Base-by-base conservation (phyloP, 2,329 filamentous ascomycete genomes). In the Phyllachora maydis region DNA sequence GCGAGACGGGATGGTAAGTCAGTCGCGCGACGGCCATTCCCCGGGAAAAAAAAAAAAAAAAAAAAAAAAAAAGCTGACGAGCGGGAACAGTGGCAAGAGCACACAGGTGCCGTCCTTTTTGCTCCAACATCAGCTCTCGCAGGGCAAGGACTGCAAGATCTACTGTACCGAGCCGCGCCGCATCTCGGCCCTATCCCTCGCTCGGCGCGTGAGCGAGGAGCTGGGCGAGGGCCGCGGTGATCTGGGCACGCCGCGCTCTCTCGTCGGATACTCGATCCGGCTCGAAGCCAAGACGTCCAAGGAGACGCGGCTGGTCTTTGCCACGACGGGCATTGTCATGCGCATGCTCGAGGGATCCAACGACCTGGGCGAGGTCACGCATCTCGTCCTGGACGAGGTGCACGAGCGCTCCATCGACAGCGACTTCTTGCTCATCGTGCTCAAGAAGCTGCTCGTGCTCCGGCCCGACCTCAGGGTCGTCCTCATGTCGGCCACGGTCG, bases 371-470 rank as follows among this genome's bases (percentile, higher is more conserved):
- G 85, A 93, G 32, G 72, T 98, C 24, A 92, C 85, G 1, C 88
- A 95, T 49, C 53, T 98, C 29, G 70, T 98, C 21, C 69, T 98
- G n/a, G 88, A 98, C 40, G 88, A 98, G 47, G 85, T 95, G 3
- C 88, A 98, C 41, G 88, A 98, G 45, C 70, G 85, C 30, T 78
- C 81, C 8, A 95, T 98, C 35, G 88, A 98, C 42, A 92, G 83
- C 27, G 88, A 98, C 43, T 93, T 98, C 43, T 56, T 98, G 16
- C 59, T 98, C 10, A 88, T 98, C 35, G 77, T 95, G 2, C 60
- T 98, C 23, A 79, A 79, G 40, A 76, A 83, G 31, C 55, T 98
- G 4, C 63, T 93, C 50, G 45, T 63, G 15, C 65, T 65, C 33
- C 65, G 85, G 25, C 73, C 72, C 30, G 77, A 91, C 32, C 56